Evolutionary conservation across 2,329 filamentous ascomycete genomes (phyloP).

Genomic region (Apiospora marii): DNA sequence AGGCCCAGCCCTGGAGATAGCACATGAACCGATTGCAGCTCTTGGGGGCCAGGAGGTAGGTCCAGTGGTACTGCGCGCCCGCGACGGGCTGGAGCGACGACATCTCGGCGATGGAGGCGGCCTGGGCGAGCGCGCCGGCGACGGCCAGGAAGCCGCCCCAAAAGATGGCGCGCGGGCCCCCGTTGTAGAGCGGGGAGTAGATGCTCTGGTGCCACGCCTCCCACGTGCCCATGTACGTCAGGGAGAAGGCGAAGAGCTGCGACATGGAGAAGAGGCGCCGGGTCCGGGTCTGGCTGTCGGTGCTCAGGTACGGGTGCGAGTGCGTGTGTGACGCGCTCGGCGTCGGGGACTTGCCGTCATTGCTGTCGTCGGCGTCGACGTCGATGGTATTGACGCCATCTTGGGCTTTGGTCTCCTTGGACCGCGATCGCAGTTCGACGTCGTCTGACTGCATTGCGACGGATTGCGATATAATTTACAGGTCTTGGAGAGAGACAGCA

Average conservation of each 20-base stretch:
- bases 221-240: conserved; percentile 12
- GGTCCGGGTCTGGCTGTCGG: conserved; percentile 16
- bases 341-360: not conserved
- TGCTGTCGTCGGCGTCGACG: not conserved
- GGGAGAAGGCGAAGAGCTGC: not conserved
- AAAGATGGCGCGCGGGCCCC: not conserved
- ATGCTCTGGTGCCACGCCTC: conserved; percentile 14
- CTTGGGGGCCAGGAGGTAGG: not conserved
- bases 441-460: not conserved
- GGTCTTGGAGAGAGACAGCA: not conserved
- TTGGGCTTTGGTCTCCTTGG: not conserved
- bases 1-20: conserved; percentile 2
- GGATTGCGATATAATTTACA: not conserved
- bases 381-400: not conserved
- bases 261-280: conserved; percentile 8
- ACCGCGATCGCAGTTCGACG: not conserved
- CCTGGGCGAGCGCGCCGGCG: not conserved
- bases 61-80: not conserved
- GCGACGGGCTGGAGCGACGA: conserved; percentile 10
- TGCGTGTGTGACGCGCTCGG: not conserved
- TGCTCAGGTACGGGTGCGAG: not conserved
- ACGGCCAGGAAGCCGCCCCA: not conserved
- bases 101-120: not conserved
- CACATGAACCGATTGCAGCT: not conserved
- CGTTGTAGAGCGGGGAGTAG: not conserved